Base-by-base conservation (phyloP, 2,329 filamentous ascomycete genomes). In the Aureobasidium melanogenum region DNA sequence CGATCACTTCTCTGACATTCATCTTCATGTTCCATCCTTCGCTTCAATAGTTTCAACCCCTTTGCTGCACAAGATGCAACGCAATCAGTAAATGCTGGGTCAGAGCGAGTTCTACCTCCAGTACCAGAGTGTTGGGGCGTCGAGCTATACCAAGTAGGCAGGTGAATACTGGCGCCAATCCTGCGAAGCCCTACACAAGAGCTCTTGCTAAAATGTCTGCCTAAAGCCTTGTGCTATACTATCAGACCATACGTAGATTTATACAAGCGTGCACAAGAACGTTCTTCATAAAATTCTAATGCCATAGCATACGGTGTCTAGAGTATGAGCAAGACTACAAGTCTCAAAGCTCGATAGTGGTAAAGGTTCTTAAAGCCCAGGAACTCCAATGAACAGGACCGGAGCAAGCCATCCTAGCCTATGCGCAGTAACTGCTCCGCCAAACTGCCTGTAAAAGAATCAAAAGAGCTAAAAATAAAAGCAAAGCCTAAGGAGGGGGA, bases 401-500 rank as follows among this genome's bases (percentile, higher is more conserved):
- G 19, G 10, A 32, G 8, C 17, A 22, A 43, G 43, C 2, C 28
- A 30, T 14, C 24, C 3, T 30, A 32, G 17, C 14, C 26, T n/a
- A n/a, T 38, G n/a, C 28, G 26, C 39, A 30, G 9, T n/a, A 30
- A 26, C 39, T 10, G 22, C 39, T 56, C 26, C 24, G 38, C 26
- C 52, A 56, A 34, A 44, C n/a, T 43, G 38, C 3, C 28, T 55
- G 51, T 5, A 19, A 39, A 19, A n/a, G 10, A 17, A 28, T 28
- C 15, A 10, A 28, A 28, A 26, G 10, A 19, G 34, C 46, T 30
- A 57, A 38, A 32, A 36, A 28, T 38, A 57, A 47, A 38, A 36
- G 39, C 39, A 36, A 57, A 36, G 14, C 38, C 52, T 56, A 60
- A 60, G 56, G 44, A 60, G 58, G 58, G 57, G 58, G 47, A 52